Percentiles rank a stretch among this genome's conserved stretches.
Evolutionary conservation across 2,329 filamentous ascomycete genomes (phyloP).

Genomic region (Cladophialophora yegresii): DNA sequence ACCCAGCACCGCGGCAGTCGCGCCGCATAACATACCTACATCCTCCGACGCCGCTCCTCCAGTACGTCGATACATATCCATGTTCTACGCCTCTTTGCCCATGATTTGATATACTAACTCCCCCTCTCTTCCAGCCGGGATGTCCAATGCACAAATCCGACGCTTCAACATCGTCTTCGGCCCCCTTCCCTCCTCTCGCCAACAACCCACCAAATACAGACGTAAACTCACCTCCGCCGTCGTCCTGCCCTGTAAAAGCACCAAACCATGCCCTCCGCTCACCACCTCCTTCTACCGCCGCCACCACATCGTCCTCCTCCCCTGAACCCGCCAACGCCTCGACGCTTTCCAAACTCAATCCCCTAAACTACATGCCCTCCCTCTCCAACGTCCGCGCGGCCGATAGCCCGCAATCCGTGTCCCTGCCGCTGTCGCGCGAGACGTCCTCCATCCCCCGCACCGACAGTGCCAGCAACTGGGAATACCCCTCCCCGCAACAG

Average conservation of each 20-base stretch:
- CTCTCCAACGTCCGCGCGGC: conserved; percentile 77
- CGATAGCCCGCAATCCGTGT: conserved; percentile 63
- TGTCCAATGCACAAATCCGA: conserved; percentile 68
- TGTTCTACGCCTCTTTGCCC: not conserved
- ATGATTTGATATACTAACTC: not conserved
- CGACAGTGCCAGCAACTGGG: conserved; percentile 79
- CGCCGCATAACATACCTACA: conserved; percentile 47
- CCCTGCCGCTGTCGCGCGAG: conserved; percentile 78
- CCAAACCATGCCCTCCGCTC: conserved; percentile 25
- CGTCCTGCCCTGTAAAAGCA: conserved; percentile 39
- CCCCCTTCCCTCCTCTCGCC: conserved; percentile 33
- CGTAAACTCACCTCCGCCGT: conserved; percentile 38
- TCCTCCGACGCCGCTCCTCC: conserved; percentile 54
- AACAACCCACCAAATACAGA: conserved; percentile 25
- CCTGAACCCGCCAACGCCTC: conserved; percentile 41
- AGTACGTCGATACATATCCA: not conserved
- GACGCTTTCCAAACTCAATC: conserved; percentile 67
- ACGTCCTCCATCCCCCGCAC: conserved; percentile 88
- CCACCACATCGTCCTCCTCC: conserved; percentile 25
- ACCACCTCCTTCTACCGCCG: conserved; percentile 16
- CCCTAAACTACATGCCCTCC: conserved; percentile 94
- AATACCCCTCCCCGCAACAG: conserved; percentile 96
- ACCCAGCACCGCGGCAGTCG: conserved; percentile 44
- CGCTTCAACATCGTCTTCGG: conserved; percentile 34
- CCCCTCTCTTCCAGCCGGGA: conserved; percentile 30